A percentile compares a stretch with the other conserved stretches of the same genome.
phyloP scores from a whole-genome alignment of 768 basidiomycete genomes.

The Boletus rubropictus region DNA sequence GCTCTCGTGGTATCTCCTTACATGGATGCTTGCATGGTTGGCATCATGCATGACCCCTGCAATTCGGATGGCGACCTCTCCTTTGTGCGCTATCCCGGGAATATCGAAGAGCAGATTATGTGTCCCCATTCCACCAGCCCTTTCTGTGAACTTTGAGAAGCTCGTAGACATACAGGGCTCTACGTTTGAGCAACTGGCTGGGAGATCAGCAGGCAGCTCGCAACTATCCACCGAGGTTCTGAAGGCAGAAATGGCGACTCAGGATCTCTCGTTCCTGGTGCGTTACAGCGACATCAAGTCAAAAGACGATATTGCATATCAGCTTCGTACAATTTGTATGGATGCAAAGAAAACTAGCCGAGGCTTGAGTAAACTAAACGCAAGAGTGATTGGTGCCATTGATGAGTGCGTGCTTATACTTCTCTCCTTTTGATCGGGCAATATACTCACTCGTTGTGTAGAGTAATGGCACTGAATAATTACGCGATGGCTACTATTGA shows the following conservation, averaged over 20 bases:
- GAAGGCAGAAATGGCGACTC: constrained; percentile 72
- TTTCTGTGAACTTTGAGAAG: constrained; percentile 53
- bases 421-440: neutral
- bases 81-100: constrained; percentile 59
- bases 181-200: constrained; percentile 58
- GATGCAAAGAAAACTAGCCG: constrained; percentile 58
- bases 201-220: constrained; percentile 53
- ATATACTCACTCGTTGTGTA: constrained; percentile 24
- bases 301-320: constrained; percentile 49
- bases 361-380: constrained; percentile 54
- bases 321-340: constrained; percentile 48
- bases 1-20: constrained; percentile 46
- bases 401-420: constrained; percentile 52
- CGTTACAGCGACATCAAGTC: constrained; percentile 56
- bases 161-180: constrained; percentile 56
- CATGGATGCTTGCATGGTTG: constrained; percentile 47
- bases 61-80: constrained; percentile 45
- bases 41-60: constrained; percentile 37
- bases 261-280: constrained; percentile 59
- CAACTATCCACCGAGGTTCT: constrained; percentile 62
- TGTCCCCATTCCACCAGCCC: constrained; percentile 12
- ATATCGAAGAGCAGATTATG: constrained; percentile 48
- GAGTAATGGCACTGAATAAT: constrained; percentile 70
- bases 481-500: constrained; percentile 60
- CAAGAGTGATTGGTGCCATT: constrained; percentile 68